Percentiles rank a stretch among this genome's conserved stretches.
Conservation (phyloP, 2,329 filamentous ascomycete genomes). For the Tolypocladium endophyticum region DNA sequence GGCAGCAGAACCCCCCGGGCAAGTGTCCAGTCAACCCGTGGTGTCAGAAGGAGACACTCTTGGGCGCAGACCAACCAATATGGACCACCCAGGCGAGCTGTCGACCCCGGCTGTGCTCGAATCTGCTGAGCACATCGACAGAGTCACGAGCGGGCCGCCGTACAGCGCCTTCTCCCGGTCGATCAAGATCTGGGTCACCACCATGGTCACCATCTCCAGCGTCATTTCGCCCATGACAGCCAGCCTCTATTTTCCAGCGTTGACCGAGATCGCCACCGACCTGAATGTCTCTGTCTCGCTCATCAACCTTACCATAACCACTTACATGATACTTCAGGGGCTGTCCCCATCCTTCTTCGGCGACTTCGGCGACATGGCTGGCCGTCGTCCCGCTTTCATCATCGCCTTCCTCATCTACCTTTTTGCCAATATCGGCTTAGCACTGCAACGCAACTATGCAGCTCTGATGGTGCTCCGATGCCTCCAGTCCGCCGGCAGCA, state of each 20-base stretch:
- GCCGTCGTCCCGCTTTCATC: slow-evolving; percentile 51
- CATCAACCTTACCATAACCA: slow-evolving; percentile 43
- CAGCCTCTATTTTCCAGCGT: slow-evolving; percentile 42
- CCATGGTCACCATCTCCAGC: slow-evolving; percentile 40
- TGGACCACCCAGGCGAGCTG: neutral
- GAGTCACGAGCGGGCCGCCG: slow-evolving; percentile 10
- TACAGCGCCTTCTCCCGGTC: slow-evolving; percentile 18
- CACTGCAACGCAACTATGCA: slow-evolving; percentile 44
- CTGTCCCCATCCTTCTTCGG: slow-evolving; percentile 51
- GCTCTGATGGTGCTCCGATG: slow-evolving; percentile 51
- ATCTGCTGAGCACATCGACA: slow-evolving; percentile 9
- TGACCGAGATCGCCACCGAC: slow-evolving; percentile 27
- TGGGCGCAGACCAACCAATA: neutral
- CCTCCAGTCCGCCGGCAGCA: slow-evolving; percentile 54
- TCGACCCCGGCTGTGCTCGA: neutral
- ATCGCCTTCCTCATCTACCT: slow-evolving; percentile 47
- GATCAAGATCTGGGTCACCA: slow-evolving; percentile 40
- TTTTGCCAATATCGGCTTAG: slow-evolving; percentile 48
- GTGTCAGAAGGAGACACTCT: neutral
- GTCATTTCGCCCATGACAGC: slow-evolving; percentile 49
- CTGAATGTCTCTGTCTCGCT: slow-evolving; percentile 26
- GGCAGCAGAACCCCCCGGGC: neutral
- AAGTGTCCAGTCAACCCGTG: neutral
- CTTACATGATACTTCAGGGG: slow-evolving; percentile 55
- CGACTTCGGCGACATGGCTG: slow-evolving; percentile 49